Percentiles rank a stretch among this genome's conserved stretches.
Evolutionary conservation across 192 early-diverging fungal genomes (phyloP).

Genomic region (Coemansia sp.): DNA sequence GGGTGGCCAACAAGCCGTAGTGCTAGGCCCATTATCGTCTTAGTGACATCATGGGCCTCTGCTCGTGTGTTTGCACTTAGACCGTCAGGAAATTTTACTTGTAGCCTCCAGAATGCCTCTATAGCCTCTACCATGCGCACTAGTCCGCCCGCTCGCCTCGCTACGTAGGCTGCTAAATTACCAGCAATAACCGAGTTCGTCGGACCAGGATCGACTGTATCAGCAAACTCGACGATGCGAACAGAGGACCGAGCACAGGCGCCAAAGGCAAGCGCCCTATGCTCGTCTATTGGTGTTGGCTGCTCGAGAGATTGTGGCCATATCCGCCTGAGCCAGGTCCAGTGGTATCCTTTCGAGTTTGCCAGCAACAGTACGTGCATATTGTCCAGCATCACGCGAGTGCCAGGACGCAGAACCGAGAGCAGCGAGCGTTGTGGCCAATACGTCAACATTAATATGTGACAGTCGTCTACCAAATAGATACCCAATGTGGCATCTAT

Average conservation of each 20-base stretch:
- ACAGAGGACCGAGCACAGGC: constrained; percentile 38
- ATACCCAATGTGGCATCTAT: constrained; percentile 36
- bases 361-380: constrained; percentile 30
- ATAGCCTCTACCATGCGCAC: constrained; percentile 34
- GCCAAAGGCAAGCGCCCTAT: constrained; percentile 28
- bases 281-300: background rate
- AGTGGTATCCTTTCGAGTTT: constrained; percentile 29
- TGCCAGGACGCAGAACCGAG: constrained; percentile 30
- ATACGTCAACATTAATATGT: constrained; percentile 33
- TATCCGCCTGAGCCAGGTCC: constrained; percentile 33
- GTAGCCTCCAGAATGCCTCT: constrained; percentile 37
- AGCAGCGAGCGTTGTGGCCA: constrained; percentile 36
- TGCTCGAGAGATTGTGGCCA: background rate
- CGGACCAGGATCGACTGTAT: background rate
- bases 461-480: constrained; percentile 36
- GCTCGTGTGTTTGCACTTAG: background rate
- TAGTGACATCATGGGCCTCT: background rate
- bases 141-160: constrained; percentile 11
- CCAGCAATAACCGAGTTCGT: background rate
- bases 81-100: constrained; percentile 27
- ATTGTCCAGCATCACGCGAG: constrained; percentile 35
- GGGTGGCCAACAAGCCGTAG: background rate
- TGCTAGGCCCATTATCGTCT: constrained; percentile 19
- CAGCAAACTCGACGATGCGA: constrained; percentile 24
- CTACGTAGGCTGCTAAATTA: constrained; percentile 1